Evolutionary conservation across 345 rosid species (phyloP).

Genomic region (Erysimum cheiranthoides): DNA sequence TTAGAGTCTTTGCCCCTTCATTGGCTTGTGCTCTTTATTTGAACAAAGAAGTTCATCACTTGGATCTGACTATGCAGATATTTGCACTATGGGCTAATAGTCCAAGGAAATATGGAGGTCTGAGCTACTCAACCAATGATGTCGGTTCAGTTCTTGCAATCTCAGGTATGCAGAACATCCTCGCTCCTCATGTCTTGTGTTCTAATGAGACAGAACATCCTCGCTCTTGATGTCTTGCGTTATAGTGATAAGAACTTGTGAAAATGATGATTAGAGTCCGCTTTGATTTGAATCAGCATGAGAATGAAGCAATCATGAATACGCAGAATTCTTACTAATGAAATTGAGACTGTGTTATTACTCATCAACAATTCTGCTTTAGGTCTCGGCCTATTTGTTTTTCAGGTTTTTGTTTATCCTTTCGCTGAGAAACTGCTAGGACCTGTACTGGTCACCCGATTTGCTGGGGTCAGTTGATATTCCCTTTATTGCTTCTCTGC

Average conservation of each 20-base stretch:
- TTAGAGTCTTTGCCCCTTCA: constrained; percentile 19
- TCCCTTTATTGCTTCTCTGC: background rate
- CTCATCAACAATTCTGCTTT: constrained; percentile 37
- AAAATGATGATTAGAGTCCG: constrained; percentile 7
- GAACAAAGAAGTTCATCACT: constrained; percentile 1
- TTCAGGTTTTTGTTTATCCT: constrained; percentile 70
- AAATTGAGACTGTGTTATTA: constrained; percentile 5
- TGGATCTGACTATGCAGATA: constrained; percentile 55
- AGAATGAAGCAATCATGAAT: constrained; percentile 3
- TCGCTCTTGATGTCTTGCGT: background rate
- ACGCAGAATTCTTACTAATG: constrained; percentile 9
- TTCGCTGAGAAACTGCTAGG: constrained; percentile 64
- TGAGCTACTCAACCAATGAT: constrained; percentile 67
- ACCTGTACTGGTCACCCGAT: constrained; percentile 57
- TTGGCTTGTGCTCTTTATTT: background rate
- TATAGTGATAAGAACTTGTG: constrained; percentile 18
- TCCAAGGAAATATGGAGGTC: constrained; percentile 71
- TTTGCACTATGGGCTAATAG: constrained; percentile 94
- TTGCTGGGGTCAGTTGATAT: constrained; percentile 59
- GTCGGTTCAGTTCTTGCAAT: constrained; percentile 83
- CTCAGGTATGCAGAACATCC: constrained; percentile 57
- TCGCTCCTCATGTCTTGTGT: background rate
- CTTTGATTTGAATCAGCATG: background rate
- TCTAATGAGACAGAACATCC: constrained; percentile 6
- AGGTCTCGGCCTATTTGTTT: constrained; percentile 83